These are phyloP conservation scores for Pyrenophora seminiperda DNA, from an alignment of 2,329 filamentous ascomycete species.

Conservation along the genomic window DNA sequence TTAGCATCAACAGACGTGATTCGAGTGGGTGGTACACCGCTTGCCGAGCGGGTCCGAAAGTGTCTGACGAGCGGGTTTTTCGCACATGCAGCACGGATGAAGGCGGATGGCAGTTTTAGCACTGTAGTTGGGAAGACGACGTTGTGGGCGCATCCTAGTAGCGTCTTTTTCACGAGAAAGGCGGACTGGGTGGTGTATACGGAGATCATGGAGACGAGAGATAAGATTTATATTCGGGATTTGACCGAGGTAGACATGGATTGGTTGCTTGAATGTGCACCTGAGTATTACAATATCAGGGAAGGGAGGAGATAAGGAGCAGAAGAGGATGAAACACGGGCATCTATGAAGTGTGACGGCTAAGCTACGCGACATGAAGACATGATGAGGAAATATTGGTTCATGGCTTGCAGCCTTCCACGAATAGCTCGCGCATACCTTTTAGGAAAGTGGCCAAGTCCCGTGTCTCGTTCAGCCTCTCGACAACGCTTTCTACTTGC, in stretches of 20 bases:
- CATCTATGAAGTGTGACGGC: conserved; percentile 2
- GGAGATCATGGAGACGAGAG: conserved; percentile 85
- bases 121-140: conserved; percentile 80
- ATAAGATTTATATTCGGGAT: conserved; percentile 89
- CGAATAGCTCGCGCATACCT: conserved; percentile 80
- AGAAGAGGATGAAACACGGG: conserved; percentile 4
- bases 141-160: conserved; percentile 87
- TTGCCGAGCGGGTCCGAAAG: conserved; percentile 76
- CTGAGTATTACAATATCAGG: conserved; percentile 61
- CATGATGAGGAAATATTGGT: neutral
- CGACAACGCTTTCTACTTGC: conserved; percentile 75
- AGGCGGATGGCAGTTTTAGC: conserved; percentile 85
- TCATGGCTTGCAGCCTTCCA: conserved; percentile 57
- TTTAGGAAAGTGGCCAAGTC: conserved; percentile 76
- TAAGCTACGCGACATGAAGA: neutral
- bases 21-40: conserved; percentile 52
- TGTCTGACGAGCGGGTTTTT: conserved; percentile 93
- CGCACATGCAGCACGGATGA: conserved; percentile 91
- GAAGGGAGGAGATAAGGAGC: conserved; percentile 17
- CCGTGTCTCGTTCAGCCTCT: conserved; percentile 79
- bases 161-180: conserved; percentile 93
- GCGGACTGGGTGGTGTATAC: conserved; percentile 97
- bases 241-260: conserved; percentile 89
- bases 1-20: conserved; percentile 51
- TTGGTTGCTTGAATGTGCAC: conserved; percentile 90